Conservation (phyloP, 139 green algal genomes). For the Picochlorum sp. region DNA sequence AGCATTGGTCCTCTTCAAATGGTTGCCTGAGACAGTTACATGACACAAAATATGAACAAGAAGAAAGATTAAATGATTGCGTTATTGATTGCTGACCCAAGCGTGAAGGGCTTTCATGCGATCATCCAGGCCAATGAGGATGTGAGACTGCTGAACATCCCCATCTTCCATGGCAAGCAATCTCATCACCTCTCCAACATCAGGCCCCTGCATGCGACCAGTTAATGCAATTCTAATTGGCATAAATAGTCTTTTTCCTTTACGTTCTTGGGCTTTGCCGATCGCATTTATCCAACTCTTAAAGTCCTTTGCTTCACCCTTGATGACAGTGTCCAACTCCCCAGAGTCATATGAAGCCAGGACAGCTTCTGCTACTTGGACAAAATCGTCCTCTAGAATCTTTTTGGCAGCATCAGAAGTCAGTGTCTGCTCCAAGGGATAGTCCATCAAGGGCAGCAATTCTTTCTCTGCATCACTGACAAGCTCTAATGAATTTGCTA, state of each 20-base stretch:
- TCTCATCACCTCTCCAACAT: constrained; percentile 73
- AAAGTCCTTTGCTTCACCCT: constrained; percentile 48
- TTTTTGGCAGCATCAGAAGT: constrained; percentile 32
- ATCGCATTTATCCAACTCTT: constrained; percentile 82
- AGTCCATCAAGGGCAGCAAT: constrained; percentile 61
- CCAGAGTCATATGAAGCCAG: constrained; percentile 65
- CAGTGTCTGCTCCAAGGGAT: constrained; percentile 78
- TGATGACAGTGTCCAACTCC: constrained; percentile 57
- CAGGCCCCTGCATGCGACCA: constrained; percentile 68
- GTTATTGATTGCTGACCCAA: constrained; percentile 19
- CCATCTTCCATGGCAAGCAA: constrained; percentile 51
- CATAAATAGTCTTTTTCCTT: constrained; percentile 99
- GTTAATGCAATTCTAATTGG: constrained; percentile 87
- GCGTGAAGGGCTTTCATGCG: constrained; percentile 49
- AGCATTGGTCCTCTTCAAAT: too few species aligned
- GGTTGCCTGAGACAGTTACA: too few species aligned
- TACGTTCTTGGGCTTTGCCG: constrained; percentile 90
- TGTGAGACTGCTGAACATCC: constrained; percentile 37
- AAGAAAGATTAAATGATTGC: constrained; percentile 1
- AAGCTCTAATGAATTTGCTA: constrained; percentile 46
- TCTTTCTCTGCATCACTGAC: constrained; percentile 37
- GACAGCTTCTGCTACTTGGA: constrained; percentile 57
- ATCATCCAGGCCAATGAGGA: constrained; percentile 41
- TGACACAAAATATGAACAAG: too few species aligned
- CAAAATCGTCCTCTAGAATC: constrained; percentile 60